Base-by-base conservation (phyloP, 1,284 basidiomycete species). In the Ganoderma multipileum region DNA sequence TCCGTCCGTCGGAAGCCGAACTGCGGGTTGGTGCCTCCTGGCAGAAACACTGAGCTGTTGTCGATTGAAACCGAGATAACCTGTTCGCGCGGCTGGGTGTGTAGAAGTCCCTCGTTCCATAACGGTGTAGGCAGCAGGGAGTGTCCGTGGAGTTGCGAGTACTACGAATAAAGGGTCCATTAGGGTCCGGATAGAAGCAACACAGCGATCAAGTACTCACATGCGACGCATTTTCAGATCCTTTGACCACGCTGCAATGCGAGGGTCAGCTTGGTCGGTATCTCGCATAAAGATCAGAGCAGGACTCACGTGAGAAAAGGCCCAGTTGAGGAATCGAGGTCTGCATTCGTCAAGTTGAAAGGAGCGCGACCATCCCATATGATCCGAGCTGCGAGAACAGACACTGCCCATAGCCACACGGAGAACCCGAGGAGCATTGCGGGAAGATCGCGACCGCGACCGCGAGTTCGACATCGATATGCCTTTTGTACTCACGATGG, bases 1-100 rank as follows among this genome's bases (percentile, higher is more conserved):
- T 90, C 88, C 0, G 87, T 88, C 50, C 88, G 83, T 28, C 87
- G 82, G 79, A 89, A 90, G 11, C 88, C 88, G 55, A 77, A 79
- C 74, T 88, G 86, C 0, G 86, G 84, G 2, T 72, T 70, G 1
- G 78, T 78, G 12, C 83, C 79, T 2, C 88, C 88, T 0, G 88
- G 87, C n/a, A 83, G 73, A 73, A 90, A 90, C 50, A 89, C 78
- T 20, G 88, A 89, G 61, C 81, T 83, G 75, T 88, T 87, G 76
- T 89, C 87, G 65, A 89, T 87, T 7, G 84, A 81, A 59, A 87
- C 80, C 36, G 82, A 81, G 54, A 89, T 78, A 0, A 81, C 78
- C 75, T 89, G 86, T 68, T 89, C 88, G 5, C 70, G 76, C 3
- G 80, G 74, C 18, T 74, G 42, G 16, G 74, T 69, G 42, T 55